Conservation (phyloP, 257 asterid genomes). For the Scutellaria minor region DNA sequence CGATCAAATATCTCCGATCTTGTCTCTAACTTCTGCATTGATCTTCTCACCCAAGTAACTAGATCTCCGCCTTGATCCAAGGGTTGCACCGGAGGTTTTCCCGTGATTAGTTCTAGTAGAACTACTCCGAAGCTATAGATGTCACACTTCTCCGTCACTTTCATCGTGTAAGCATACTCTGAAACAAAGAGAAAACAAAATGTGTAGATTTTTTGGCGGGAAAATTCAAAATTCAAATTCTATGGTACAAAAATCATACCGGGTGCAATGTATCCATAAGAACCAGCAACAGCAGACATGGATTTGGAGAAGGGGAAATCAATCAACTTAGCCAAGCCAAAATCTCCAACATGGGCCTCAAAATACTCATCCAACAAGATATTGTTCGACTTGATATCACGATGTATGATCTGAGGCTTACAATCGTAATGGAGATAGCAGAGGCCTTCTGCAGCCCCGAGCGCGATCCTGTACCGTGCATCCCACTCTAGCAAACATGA, state of each 20-base stretch:
- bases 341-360: constrained; percentile 90
- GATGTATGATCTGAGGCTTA: constrained; percentile 82
- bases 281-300: constrained; percentile 96
- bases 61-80: constrained; percentile 87
- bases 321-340: constrained; percentile 85
- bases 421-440: constrained; percentile 83
- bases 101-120: constrained; percentile 72
- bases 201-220: too few relatives aligned
- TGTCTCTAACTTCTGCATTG: constrained; percentile 47
- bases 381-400: constrained; percentile 87
- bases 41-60: constrained; percentile 70
- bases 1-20: constrained; percentile 61
- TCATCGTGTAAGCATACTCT: constrained; percentile 96
- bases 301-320: constrained; percentile 77
- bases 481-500: constrained; percentile 64
- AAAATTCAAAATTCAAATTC: too few relatives aligned
- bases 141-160: constrained; percentile 91
- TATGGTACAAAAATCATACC: constrained; percentile 41
- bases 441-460: constrained; percentile 88
- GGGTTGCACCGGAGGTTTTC: constrained; percentile 84
- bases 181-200: constrained; percentile 22
- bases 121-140: constrained; percentile 89
- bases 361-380: constrained; percentile 74
- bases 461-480: constrained; percentile 68
- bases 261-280: constrained; percentile 96